Evolutionary conservation across 176 grass and related monocot species (phyloP), one percentile per base, ranked within the genome.

Genomic region (Eragrostis curvula): DNA sequence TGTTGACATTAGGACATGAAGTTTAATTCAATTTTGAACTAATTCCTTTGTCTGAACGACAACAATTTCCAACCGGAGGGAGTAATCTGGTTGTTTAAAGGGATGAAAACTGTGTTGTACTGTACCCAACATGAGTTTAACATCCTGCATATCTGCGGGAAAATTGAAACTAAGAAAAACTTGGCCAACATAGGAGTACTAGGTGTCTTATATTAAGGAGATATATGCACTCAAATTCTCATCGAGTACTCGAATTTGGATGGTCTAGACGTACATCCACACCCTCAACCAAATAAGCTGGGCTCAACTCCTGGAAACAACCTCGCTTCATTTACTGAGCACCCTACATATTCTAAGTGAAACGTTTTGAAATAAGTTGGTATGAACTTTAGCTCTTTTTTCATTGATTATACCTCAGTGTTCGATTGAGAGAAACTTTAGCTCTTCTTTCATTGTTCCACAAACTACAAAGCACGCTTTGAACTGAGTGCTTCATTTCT

Each of bases 401-500:
- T 9, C 23, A 29, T 68, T n/a, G 29, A 17, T 12, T 68, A 43
- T 69, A 50, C 13, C 43, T 50, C 24, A 21, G 8, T 15, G 9
- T 73, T 73, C 20, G 21, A 12, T 17, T 24, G 12, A 40, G 13
- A 9, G 3, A 52, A 77, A 64, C 24, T 40, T 27, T 2, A 70
- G 55, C 47, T 69, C 9, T 71, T 81, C 12, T 76, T 79, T 28
- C 29, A 59, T 67, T 48, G 5, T 16, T 2, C 39, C 60, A 70
- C 21, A 25, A 56, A 28, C 21, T 29, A 48, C 20, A 67, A 24
- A 57, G 23, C 71, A 73, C 81, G 55, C 30, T 81, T 79, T 71
- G 21, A 85, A 48, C 18, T 67, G 66, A 65, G n/a, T 60, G 29
- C 61, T 75, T 81, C 75, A 44, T 80, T 25, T 61, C 7, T 79